phyloP scores from a whole-genome alignment of 306 rosid species.

The Quercus cerris region DNA sequence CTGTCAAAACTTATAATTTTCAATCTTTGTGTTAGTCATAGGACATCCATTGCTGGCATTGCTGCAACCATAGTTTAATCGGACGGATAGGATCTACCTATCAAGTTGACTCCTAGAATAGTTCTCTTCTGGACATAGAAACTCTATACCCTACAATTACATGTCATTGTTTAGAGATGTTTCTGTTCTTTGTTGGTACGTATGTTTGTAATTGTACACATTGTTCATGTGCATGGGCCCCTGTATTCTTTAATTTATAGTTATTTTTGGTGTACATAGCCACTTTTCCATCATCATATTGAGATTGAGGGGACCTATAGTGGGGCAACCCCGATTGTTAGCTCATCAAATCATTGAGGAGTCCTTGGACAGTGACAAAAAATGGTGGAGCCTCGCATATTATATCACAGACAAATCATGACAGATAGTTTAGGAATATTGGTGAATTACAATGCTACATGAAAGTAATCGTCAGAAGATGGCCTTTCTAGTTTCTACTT shows the following conservation, averaged over 20 bases:
- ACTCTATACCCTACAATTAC: constrained; percentile 17
- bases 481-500: background rate
- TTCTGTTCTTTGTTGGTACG: constrained; percentile 8
- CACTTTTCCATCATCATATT: constrained; percentile 6
- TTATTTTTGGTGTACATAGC: background rate
- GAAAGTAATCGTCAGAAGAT: background rate
- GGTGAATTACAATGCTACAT: constrained; percentile 2
- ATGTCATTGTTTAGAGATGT: constrained; percentile 4
- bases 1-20: background rate
- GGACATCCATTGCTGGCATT: background rate
- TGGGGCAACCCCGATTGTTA: constrained; percentile 1
- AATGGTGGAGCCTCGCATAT: constrained; percentile 2
- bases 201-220: constrained; percentile 10
- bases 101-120: constrained; percentile 5
- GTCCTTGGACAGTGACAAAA: constrained; percentile 12
- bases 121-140: constrained; percentile 4
- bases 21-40: background rate
- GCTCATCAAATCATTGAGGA: background rate
- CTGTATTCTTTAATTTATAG: background rate
- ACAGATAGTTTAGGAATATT: constrained; percentile 18
- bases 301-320: constrained; percentile 15
- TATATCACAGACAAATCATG: constrained; percentile 12
- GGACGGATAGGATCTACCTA: background rate
- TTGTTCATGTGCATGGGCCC: constrained; percentile 41
- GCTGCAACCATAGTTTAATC: background rate